These are phyloP conservation scores for Crassisporium funariophilum DNA, from an alignment of 768 basidiomycete genomes.

Conservation along the genomic window DNA sequence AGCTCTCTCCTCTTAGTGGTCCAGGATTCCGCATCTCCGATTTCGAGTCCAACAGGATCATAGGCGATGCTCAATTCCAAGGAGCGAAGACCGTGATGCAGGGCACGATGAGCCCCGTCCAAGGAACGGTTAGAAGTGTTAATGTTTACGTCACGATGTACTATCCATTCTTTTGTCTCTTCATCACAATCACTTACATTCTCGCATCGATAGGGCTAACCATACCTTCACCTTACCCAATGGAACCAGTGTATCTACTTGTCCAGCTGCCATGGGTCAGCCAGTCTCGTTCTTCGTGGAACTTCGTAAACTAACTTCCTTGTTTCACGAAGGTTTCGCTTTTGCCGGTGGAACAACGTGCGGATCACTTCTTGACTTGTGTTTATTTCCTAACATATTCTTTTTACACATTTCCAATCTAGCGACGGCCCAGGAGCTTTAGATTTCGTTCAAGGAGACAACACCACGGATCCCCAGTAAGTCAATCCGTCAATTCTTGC, in stretches of 20 bases:
- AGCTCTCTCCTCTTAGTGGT: constrained; percentile 44
- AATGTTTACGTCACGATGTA: too few species aligned
- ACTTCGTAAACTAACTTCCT: too few species aligned
- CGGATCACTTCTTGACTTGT: too few species aligned
- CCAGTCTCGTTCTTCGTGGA: constrained; percentile 5
- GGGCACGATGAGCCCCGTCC: constrained; percentile 45
- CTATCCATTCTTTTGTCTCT: constrained; percentile 23
- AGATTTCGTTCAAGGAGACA: constrained; percentile 77
- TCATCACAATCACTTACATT: constrained; percentile 4
- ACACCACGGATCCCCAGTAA: neutral
- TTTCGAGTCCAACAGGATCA: constrained; percentile 75
- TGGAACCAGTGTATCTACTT: constrained; percentile 68
- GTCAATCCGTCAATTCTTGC: constrained; percentile 12
- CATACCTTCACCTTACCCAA: constrained; percentile 66
- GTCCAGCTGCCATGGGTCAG: constrained; percentile 78
- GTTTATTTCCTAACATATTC: too few species aligned
- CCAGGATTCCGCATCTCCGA: constrained; percentile 75
- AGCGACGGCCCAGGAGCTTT: constrained; percentile 83
- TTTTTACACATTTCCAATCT: too few species aligned
- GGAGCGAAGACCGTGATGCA: constrained; percentile 70
- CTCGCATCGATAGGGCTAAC: constrained; percentile 47
- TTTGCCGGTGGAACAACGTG: neutral
- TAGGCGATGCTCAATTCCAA: constrained; percentile 67
- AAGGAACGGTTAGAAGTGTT: constrained; percentile 59
- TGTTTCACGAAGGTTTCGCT: neutral